These are phyloP conservation scores for Thraustotheca clavata DNA, from an alignment of 352 stramenopile species.

Conservation along the genomic window DNA sequence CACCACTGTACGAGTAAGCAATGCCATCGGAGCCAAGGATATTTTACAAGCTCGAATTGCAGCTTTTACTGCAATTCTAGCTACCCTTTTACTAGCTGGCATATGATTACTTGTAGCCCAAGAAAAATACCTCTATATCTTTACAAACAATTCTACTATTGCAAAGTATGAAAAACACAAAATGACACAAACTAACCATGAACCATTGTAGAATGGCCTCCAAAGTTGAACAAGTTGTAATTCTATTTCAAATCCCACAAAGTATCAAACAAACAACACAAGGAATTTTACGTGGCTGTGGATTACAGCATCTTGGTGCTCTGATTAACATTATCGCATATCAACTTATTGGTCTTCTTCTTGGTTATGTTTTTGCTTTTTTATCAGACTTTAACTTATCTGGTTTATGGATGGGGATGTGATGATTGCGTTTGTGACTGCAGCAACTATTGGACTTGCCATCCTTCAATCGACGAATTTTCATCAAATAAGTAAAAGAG, in stretches of 20 bases:
- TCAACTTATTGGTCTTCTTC: slow-evolving; percentile 28
- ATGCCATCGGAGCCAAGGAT: slow-evolving; percentile 60
- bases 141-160: background rate
- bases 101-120: background rate
- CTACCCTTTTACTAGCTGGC: background rate
- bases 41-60: slow-evolving; percentile 37
- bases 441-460: background rate
- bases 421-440: background rate
- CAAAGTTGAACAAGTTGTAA: slow-evolving; percentile 25
- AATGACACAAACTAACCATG: background rate
- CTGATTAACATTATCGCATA: slow-evolving; percentile 31
- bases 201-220: slow-evolving; percentile 19
- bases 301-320: slow-evolving; percentile 24
- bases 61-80: slow-evolving; percentile 14
- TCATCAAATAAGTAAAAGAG: background rate
- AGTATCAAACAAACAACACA: slow-evolving; percentile 24
- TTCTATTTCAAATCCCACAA: slow-evolving; percentile 29
- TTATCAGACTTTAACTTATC: background rate
- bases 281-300: slow-evolving; percentile 27
- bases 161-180: background rate
- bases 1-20: slow-evolving; percentile 62
- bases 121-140: background rate
- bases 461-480: background rate
- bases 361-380: slow-evolving; percentile 27
- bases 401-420: slow-evolving; percentile 30